Base-by-base conservation (phyloP, 805 yeast genomes). In the Ogataea nitratoaversa region DNA sequence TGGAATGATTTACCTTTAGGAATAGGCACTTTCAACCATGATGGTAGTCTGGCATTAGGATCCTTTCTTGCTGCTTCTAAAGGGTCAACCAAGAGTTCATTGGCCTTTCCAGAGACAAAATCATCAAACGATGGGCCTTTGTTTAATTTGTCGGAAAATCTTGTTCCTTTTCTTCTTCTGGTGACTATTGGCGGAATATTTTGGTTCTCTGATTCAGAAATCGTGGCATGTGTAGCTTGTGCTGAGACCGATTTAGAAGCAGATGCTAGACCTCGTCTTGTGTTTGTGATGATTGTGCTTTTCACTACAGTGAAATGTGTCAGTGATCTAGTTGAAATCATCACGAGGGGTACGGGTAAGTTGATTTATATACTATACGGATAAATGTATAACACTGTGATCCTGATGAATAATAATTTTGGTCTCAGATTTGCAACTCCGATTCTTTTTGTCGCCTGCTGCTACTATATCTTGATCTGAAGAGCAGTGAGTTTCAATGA, bases 101-200 rank as follows among this genome's bases (percentile, higher is more conserved):
- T 76, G 1, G 96, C 97, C 43, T 79, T 78, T 4, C 96, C 96
- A 42, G 73, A 70, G 18, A 93, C 66, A 54, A 93, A 93, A 62
- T 93, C 99, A 39, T 84, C 96, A 59, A 93, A 93, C 0, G 91
- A 79, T 1, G 99, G 99, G 1, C 99, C 99, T 43, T 74, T 71
- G 53, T 80, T 84, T 41, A 90, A 66, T 39, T 72, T 66, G 53
- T 86, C 90, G 3, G 84, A 68, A 59, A 89, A 84, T 9, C 67
- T 65, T 1, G 91, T 82, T 18, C 68, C 63, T 44, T 73, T 62
- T 62, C 79, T 70, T 58, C 76, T 69, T 43, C 68, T 65, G 14
- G 53, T 47, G 3, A 52, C 42, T 19, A 42, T 30, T 16, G 31
- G 32, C n/a, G 44, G 42, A 20, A 18, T 24, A 6, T 9, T 6